Base-by-base conservation (phyloP, 257 asterid genomes). In the Solanum chilense region DNA sequence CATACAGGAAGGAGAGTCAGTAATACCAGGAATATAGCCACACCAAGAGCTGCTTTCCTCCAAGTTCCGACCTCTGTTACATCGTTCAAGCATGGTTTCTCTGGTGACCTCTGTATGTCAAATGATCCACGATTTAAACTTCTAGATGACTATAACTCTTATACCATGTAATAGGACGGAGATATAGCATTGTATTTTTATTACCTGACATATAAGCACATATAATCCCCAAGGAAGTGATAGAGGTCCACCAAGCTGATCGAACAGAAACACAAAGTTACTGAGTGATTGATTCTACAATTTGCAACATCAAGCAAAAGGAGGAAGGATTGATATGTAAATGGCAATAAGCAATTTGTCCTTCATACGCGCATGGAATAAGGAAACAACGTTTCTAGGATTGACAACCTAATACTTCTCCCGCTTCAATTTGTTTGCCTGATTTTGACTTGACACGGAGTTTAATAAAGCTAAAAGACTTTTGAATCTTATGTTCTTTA, bases 171-270 rank as follows among this genome's bases (percentile, higher is more conserved):
- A 23, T 62, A 35, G 25, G 84, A 86, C 0, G 83, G 42, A 45
- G 42, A 16, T 66, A 81, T 33, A 45, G n/a, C 27, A 77, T 2
- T 16, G 68, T 80, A 16, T 20, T 68, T 49, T 7, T 78, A 83
- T 20, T 92, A 97, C 99, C 98, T 97, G 99, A 89, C 99, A 97
- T 89, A 97, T 87, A 89, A 97, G 95, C 90, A 97, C 98, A n/a
- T 95, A 97, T 70, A 97, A 90, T 88, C 98, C 99, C 99, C 99
- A 97, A 12, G 98, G 99, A 88, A 97, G 98, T 39, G 99, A 94
- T 60, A 97, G 90, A 49, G 99, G 99, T 62, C 99, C 99, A 80
- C 98, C 98, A 7, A 97, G 94, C 98, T 95, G 98, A 86, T 27
- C 86, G 71, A 11, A 47, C 42, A 86, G 31, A 75, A 87, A 60